phyloP scores from a whole-genome alignment of 1,139 yeast genomes.

The Petasospora fabianii region DNA sequence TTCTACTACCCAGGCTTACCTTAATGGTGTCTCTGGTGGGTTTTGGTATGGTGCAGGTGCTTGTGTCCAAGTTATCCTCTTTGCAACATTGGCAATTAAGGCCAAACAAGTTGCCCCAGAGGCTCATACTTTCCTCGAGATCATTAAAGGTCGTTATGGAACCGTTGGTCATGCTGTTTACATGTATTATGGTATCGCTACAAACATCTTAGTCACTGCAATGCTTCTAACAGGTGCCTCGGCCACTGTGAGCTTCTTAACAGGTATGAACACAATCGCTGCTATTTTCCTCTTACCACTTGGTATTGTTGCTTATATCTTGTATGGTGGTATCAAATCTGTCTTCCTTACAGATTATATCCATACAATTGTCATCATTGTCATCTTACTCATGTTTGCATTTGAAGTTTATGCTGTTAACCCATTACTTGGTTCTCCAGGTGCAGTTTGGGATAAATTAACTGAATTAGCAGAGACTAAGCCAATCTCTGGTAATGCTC shows the following conservation, averaged over 20 bases:
- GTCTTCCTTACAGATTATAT: constrained; percentile 85
- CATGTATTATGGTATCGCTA: constrained; percentile 78
- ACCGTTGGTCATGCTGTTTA: constrained; percentile 61
- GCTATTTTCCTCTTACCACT: constrained; percentile 77
- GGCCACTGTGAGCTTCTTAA: constrained; percentile 68
- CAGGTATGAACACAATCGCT: constrained; percentile 83
- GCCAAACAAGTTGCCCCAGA: constrained; percentile 70
- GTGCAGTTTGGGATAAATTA: constrained; percentile 66
- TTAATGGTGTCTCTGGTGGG: constrained; percentile 74
- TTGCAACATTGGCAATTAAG: constrained; percentile 71
- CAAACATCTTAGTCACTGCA: constrained; percentile 82
- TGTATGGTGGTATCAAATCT: constrained; percentile 88
- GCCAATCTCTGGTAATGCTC: constrained; percentile 71
- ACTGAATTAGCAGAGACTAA: constrained; percentile 50
- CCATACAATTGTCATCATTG: constrained; percentile 62
- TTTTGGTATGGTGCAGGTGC: constrained; percentile 78
- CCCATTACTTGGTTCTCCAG: constrained; percentile 72
- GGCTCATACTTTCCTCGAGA: constrained; percentile 74
- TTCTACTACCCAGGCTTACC: constrained; percentile 73
- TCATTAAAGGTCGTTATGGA: constrained; percentile 70
- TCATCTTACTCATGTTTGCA: constrained; percentile 58
- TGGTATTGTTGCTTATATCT: constrained; percentile 78
- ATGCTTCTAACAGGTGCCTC: constrained; percentile 87
- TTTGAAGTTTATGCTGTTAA: constrained; percentile 62
- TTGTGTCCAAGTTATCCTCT: constrained; percentile 59